Conservation (phyloP, 2,329 filamentous ascomycete species). For the Colletotrichum destructivum region DNA sequence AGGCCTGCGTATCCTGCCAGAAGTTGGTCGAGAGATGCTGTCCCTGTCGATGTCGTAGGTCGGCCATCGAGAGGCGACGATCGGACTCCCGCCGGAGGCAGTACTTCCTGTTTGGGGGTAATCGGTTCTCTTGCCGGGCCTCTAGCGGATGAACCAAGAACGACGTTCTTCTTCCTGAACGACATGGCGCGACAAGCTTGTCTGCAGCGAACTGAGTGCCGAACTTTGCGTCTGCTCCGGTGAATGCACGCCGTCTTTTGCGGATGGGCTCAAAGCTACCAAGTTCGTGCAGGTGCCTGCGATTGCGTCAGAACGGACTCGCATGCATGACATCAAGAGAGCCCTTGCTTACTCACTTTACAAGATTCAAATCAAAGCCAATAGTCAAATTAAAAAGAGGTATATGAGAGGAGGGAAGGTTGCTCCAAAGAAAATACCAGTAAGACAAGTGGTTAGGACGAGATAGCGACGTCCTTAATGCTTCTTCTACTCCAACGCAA, state of each 20-base stretch:
- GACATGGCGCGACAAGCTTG: slow-evolving; percentile 59
- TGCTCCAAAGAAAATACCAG: too few species aligned
- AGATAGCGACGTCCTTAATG: not conserved
- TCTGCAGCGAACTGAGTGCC: not conserved
- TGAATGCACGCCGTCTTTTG: not conserved
- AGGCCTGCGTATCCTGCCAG: slow-evolving; percentile 90
- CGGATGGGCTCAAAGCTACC: not conserved
- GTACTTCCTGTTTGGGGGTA: slow-evolving; percentile 51
- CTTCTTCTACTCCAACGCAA: slow-evolving; percentile 39
- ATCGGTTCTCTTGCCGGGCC: slow-evolving; percentile 43
- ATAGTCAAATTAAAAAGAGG: too few species aligned
- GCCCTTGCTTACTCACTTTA: not conserved
- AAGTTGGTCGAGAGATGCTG: slow-evolving; percentile 85
- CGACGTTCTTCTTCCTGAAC: slow-evolving; percentile 70
- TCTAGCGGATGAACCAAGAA: slow-evolving; percentile 57
- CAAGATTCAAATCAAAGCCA: not conserved
- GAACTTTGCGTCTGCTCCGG: not conserved
- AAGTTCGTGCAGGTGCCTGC: not conserved
- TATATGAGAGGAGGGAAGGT: not conserved
- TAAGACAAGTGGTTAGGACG: not conserved
- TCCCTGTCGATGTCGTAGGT: slow-evolving; percentile 91
- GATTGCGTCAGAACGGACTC: not conserved
- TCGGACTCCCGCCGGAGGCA: slow-evolving; percentile 70
- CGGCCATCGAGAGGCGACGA: slow-evolving; percentile 92
- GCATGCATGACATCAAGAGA: not conserved